Evolutionary conservation across 2,329 filamentous ascomycete genomes (phyloP), one percentile per base, ranked within the genome.

Genomic region (Xylariaceae sp.): DNA sequence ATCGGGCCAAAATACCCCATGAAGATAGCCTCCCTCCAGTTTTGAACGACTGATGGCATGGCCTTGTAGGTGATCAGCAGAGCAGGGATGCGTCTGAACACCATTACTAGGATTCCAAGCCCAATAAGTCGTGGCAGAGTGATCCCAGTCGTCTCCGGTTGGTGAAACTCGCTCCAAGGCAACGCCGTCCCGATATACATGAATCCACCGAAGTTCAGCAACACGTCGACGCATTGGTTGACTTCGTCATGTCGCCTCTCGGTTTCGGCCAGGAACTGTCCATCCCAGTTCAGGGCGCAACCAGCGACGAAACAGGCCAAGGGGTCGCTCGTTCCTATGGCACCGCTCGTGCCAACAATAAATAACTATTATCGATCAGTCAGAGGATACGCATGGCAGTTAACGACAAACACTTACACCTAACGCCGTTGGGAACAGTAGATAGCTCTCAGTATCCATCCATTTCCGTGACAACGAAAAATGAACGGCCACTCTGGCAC

Each of bases 1-100:
- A 92, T 91, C 0, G 89, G 89, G 0, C 88, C 89, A 66, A 92
- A 92, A 60, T 85, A 84, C 0, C 83, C 83, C 80, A 85, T 82
- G 59, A 86, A 85, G 0, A 86, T 66, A 0, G 82, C 83, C 60
- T 86, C 82, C 64, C 80, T 81, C 75, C 78, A 84, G 65, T 77
- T 72, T n/a, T 76, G 76, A 58, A 79, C 76, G 0, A 79, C 75
- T 1, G 72, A 72, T 0, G 82, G 81, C 79, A 85, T 82, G 5
- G 82, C 71, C 64, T 80, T 82, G 69, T 85, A 85, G 1, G 76
- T 73, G 8, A 80, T 54, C 53, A 85, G 69, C 8, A 85, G 77
- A 1, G 82, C 77, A 0, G 83, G 83, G 34, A 86, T 82, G 1
- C 83, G 80, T 11, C 83, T 78, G 62, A 86, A 80, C 5, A 80